Evolutionary conservation across 176 grass and related monocot genomes (phyloP), one percentile per base, ranked within the genome.

Genomic region (Typha latifolia): DNA sequence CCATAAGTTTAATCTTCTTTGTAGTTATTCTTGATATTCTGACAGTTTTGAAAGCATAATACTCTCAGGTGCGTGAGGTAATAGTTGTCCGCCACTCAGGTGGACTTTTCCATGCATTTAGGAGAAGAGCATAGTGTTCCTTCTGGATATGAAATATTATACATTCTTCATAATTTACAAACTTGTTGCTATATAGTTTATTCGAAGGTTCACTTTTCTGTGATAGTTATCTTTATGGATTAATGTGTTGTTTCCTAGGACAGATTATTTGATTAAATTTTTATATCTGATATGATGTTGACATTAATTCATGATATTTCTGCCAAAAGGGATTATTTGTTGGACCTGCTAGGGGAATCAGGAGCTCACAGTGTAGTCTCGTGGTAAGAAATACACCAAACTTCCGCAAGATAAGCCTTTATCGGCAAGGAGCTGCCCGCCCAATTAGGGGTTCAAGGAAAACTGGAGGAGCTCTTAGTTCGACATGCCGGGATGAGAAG

Each of bases 321-420:
- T 56, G 4, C 15, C 16, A 18, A 82, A 66, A 69, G 69, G 81
- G 69, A 32, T 62, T 84, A 61, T 74, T 69, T 32, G 62, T 67
- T 27, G 67, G 29, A 49, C 22, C 70, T 22, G 21, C 59, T 14
- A 48, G 82, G 66, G 82, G 69, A 71, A 79, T 75, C n/a, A 57
- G 64, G 49, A 66, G 70, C 57, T 79, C 82, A 61, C 76, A 79
- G 70, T 84, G 82, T 32, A 79, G 53, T 13, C 66, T 84, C 56
- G 49, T 69, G 29, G 55, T 63, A 18, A 49, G 63, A 61, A 66
- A 70, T 70, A 32, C 32, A 59, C 65, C 71, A 31, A 79, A 70
- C 27, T 84, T 79, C 52, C 29, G 19, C 61, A 75, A 79, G 49
- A 22, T 79, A 49, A 56, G 50, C 16, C 71, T 69, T 74, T 24